Percentiles rank a stretch among this genome's conserved stretches.
phyloP scores from a whole-genome alignment of 176 grass and related monocot species.

The Saccharum spontaneum region DNA sequence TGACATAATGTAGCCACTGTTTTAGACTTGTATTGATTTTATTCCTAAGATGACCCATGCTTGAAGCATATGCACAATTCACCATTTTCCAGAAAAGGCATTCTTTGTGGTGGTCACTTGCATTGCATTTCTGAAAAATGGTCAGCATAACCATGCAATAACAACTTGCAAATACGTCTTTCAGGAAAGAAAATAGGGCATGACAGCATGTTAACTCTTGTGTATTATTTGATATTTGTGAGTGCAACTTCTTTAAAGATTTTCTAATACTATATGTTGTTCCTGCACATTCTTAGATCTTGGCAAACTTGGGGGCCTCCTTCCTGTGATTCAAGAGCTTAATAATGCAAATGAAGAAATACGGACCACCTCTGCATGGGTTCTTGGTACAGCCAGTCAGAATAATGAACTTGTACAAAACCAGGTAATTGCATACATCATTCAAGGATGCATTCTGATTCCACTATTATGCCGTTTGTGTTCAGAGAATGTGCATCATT shows the following conservation, averaged over 20 bases:
- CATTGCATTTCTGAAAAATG: neutral
- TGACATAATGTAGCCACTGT: neutral
- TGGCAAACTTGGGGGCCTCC: conserved; percentile 82
- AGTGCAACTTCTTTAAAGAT: neutral
- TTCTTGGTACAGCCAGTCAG: conserved; percentile 85
- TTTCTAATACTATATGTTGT: conserved; percentile 14
- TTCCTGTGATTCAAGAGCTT: conserved; percentile 72
- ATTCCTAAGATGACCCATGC: neutral
- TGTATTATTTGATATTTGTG: conserved; percentile 5
- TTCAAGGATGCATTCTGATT: conserved; percentile 7
- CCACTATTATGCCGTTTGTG: neutral
- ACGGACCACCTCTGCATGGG: conserved; percentile 66
- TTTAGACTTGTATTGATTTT: conserved; percentile 16
- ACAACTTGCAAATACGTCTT: neutral
- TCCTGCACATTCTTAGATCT: conserved; percentile 57
- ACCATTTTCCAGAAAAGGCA: neutral
- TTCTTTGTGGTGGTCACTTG: neutral
- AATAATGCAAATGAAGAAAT: conserved; percentile 65
- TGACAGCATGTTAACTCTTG: neutral
- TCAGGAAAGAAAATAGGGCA: neutral
- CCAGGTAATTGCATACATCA: conserved; percentile 51
- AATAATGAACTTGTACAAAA: conserved; percentile 86
- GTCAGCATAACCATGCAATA: neutral
- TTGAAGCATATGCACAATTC: conserved; percentile 9
- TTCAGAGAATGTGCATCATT: neutral